phyloP scores from a whole-genome alignment of 805 yeast species.

The Candida tammaniensis region DNA sequence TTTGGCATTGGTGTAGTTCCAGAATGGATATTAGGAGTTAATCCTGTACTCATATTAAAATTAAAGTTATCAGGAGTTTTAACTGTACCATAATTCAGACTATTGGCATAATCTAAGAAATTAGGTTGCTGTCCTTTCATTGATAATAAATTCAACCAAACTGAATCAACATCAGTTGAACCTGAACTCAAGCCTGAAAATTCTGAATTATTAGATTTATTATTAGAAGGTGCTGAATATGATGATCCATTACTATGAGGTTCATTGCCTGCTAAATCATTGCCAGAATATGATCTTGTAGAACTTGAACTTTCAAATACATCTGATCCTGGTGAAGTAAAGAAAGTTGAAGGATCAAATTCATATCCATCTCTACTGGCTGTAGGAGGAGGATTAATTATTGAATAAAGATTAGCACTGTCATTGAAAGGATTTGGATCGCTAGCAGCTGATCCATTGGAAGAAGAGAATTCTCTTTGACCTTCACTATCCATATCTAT shows the following conservation, averaged over 20 bases:
- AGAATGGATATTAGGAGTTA: conserved; percentile 1
- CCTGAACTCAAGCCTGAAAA: conserved; percentile 2
- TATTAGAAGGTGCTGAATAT: no score
- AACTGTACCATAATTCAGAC: not conserved
- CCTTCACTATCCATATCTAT: no score
- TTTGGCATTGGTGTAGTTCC: conserved; percentile 4
- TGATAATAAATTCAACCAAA: conserved; percentile 7
- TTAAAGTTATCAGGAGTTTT: not conserved
- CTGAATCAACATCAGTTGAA: conserved; percentile 6
- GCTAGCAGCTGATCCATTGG: no score
- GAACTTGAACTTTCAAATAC: conserved; percentile 6
- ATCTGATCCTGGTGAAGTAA: conserved; percentile 8
- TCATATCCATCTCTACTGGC: not conserved
- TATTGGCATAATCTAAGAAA: not conserved
- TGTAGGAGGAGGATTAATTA: conserved; percentile 1
- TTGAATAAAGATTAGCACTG: not conserved
- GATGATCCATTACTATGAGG: no score
- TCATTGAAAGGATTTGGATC: not conserved
- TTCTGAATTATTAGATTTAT: no score
- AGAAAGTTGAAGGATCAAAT: not conserved
- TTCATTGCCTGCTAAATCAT: no score
- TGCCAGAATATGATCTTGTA: conserved; percentile 5
- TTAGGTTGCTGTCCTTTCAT: conserved; percentile 5
- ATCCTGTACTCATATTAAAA: conserved; percentile 1
- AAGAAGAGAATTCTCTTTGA: no score